Evolutionary conservation across 768 basidiomycete species (phyloP).

Genomic region (Gautieria morchelliformis): DNA sequence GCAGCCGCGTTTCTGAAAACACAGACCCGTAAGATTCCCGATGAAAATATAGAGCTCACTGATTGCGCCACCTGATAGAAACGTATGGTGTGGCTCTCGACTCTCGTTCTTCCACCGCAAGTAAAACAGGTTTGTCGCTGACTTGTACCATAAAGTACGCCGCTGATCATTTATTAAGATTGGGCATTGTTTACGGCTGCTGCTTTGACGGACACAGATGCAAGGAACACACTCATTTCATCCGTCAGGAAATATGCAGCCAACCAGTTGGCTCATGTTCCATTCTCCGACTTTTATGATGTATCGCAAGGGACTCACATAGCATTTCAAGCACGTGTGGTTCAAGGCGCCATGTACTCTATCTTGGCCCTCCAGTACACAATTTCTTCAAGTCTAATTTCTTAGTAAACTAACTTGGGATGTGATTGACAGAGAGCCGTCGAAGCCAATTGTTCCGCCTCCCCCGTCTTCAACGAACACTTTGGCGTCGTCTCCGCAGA

Average conservation of each 20-base stretch:
- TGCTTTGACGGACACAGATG: slow-evolving; percentile 34
- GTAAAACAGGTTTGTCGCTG: background rate
- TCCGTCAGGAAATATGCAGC: slow-evolving; percentile 41
- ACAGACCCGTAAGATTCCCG: background rate
- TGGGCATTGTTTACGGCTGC: slow-evolving; percentile 54
- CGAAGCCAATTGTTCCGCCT: too few species aligned
- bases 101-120: background rate
- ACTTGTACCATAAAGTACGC: background rate
- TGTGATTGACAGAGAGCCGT: too few species aligned
- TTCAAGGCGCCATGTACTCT: background rate
- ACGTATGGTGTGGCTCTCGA: background rate
- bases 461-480: too few species aligned
- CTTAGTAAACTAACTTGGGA: too few species aligned
- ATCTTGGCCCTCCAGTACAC: background rate
- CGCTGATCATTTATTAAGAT: slow-evolving; percentile 23
- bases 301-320: background rate
- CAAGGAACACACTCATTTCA: slow-evolving; percentile 40
- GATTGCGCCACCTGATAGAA: background rate
- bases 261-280: background rate
- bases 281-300: background rate
- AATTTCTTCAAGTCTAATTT: too few species aligned
- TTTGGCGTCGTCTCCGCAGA: too few species aligned
- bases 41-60: background rate
- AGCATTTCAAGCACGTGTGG: background rate
- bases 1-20: background rate